A percentile compares a stretch with the other conserved stretches of the same genome.
Evolutionary conservation across 352 stramenopile genomes (phyloP).

Genomic region (Thalassiosira mediterranea): DNA sequence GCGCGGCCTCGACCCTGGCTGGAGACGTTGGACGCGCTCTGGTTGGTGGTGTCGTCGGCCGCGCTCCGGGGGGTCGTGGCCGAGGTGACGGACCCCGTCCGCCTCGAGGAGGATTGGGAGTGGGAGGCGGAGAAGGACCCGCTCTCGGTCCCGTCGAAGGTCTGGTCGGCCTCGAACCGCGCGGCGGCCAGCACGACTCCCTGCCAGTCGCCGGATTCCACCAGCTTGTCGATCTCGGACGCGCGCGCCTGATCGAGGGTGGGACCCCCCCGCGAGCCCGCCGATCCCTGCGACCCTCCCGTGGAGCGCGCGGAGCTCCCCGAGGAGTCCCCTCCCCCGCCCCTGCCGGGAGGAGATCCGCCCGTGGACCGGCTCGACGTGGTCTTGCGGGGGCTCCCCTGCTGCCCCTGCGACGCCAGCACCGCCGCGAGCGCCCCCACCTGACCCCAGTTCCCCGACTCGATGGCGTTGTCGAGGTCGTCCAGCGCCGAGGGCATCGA

Average conservation of each 20-base stretch:
- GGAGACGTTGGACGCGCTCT: conserved; percentile 31
- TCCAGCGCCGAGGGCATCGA: conserved; percentile 30
- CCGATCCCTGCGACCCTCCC: conserved; percentile 10
- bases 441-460: conserved; percentile 53
- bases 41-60: conserved; percentile 36
- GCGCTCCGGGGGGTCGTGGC: conserved; percentile 35
- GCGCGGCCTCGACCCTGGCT: conserved; percentile 49
- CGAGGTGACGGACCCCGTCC: conserved; percentile 33
- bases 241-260: conserved; percentile 42
- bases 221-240: conserved; percentile 55
- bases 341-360: no score
- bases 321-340: conserved; percentile 47
- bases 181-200: conserved; percentile 76
- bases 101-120: conserved; percentile 41
- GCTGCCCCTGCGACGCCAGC: conserved; percentile 31
- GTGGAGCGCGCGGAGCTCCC: no score
- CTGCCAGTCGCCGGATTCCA: conserved; percentile 82
- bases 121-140: conserved; percentile 45
- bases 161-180: conserved; percentile 68
- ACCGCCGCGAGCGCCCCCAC: conserved; percentile 49
- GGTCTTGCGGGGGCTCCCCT: conserved; percentile 10
- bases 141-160: conserved; percentile 47
- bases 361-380: no score
- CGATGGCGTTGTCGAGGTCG: conserved; percentile 53
- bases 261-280: conserved; percentile 15